phyloP scores from a whole-genome alignment of 202 grass and related monocot species.

The Zoysia matrella region DNA sequence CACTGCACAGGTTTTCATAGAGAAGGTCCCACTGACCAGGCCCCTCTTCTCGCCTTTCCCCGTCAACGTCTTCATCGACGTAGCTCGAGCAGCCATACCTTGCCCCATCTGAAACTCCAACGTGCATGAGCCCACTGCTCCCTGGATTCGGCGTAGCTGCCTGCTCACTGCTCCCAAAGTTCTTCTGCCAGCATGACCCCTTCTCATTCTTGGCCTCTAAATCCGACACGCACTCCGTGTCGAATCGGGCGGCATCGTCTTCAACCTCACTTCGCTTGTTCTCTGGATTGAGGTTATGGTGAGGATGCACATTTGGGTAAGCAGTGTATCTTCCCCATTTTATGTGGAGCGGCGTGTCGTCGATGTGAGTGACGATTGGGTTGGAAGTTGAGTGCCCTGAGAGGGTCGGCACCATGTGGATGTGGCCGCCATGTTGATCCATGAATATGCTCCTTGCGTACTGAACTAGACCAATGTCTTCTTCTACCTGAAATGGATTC shows the following conservation, averaged over 20 bases:
- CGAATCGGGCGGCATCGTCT: background rate
- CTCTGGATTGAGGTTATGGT: conserved; percentile 25
- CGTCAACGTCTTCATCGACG: conserved; percentile 49
- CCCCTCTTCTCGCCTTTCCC: conserved; percentile 44
- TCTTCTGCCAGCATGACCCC: background rate
- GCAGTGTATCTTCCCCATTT: conserved; percentile 4
- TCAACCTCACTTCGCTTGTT: conserved; percentile 21
- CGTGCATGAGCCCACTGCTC: conserved; percentile 56
- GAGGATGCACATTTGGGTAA: conserved; percentile 15
- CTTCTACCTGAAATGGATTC: conserved; percentile 62
- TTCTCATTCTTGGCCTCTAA: conserved; percentile 48
- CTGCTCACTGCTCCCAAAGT: conserved; percentile 13
- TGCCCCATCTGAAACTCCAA: conserved; percentile 47
- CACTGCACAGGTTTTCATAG: conserved; percentile 52
- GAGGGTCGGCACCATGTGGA: conserved; percentile 52
- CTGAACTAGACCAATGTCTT: conserved; percentile 68
- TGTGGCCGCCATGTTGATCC: conserved; percentile 48
- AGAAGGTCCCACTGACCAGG: conserved; percentile 59
- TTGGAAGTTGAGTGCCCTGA: conserved; percentile 83
- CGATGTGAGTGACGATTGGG: conserved; percentile 42
- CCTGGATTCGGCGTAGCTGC: background rate
- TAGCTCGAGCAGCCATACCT: conserved; percentile 66
- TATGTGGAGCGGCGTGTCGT: conserved; percentile 22
- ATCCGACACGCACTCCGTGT: conserved; percentile 25
- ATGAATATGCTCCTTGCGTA: conserved; percentile 70